These are phyloP conservation scores for Cardamine chenopodiifolia DNA, from an alignment of 345 rosid genomes.

Conservation along the genomic window DNA sequence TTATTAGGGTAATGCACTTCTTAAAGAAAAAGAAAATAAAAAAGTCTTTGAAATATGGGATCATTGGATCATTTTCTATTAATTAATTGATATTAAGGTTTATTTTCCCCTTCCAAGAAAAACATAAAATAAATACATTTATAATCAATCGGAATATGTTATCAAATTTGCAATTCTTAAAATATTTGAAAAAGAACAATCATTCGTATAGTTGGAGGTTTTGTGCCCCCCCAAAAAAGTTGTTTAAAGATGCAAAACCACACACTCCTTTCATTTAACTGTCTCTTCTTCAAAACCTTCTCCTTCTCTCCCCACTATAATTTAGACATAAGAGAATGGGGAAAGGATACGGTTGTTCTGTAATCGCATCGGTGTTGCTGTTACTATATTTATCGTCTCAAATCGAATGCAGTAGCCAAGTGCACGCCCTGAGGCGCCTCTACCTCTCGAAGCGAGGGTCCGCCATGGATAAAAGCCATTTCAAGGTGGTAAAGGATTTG, in stretches of 20 bases:
- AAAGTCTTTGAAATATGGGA: too few relatives aligned
- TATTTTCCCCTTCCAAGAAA: too few relatives aligned
- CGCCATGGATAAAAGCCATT: conserved; percentile 35
- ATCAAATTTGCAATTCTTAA: too few relatives aligned
- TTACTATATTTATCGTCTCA: conserved; percentile 11
- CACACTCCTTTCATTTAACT: conserved; percentile 17
- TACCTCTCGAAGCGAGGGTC: conserved; percentile 38
- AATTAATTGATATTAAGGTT: too few relatives aligned
- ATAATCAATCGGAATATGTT: neutral
- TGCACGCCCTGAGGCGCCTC: conserved; percentile 42
- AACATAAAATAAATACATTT: too few relatives aligned
- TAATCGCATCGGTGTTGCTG: conserved; percentile 5
- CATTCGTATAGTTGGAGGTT: conserved; percentile 32
- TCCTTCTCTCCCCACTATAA: neutral
- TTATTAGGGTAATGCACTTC: neutral
- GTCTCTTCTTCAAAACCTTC: conserved; percentile 26
- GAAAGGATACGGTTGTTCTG: conserved; percentile 19
- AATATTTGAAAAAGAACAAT: conserved; percentile 7
- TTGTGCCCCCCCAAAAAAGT: conserved; percentile 12
- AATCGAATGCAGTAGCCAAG: conserved; percentile 38
- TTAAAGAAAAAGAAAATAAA: too few relatives aligned
- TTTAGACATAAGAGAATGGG: conserved; percentile 20
- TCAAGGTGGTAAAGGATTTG: conserved; percentile 35
- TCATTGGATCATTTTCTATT: neutral
- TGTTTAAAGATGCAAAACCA: conserved; percentile 28